A percentile compares a stretch with the other conserved stretches of the same genome.
Conservation (phyloP, 2,329 filamentous ascomycete species). For the Phialophora macrospora region DNA sequence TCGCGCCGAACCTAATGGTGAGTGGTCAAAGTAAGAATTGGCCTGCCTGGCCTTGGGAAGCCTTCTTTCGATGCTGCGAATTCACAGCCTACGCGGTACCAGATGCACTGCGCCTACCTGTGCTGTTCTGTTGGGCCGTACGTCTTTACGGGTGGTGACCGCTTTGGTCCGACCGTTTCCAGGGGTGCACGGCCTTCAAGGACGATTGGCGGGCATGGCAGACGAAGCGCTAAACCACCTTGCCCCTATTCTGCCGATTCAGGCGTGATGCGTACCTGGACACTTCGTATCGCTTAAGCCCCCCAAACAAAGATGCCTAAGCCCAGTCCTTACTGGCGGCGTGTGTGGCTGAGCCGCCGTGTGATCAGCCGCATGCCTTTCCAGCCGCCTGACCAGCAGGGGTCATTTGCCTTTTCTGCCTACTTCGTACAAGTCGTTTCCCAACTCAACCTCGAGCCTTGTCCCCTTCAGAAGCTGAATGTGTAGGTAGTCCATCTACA, state of each 20-base stretch:
- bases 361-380: not conserved
- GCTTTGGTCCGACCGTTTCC: not conserved
- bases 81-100: not conserved
- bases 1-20: not conserved
- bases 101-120: not conserved
- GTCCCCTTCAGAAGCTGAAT: not conserved
- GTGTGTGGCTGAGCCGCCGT: not conserved
- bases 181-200: not conserved
- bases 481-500: not conserved
- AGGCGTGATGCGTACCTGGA: not conserved
- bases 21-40: not conserved
- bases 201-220: not conserved
- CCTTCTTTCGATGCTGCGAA: not conserved
- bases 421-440: not conserved
- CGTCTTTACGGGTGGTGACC: too few species aligned
- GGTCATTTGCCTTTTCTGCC: constrained; percentile 6
- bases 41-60: not conserved
- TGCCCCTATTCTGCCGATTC: not conserved
- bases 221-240: not conserved
- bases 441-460: not conserved
- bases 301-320: not conserved
- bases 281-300: not conserved
- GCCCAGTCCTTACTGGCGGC: not conserved
- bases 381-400: not conserved
- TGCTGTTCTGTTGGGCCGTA: too few species aligned